phyloP scores from a whole-genome alignment of 768 basidiomycete genomes.

The Naganishia friedmannii region DNA sequence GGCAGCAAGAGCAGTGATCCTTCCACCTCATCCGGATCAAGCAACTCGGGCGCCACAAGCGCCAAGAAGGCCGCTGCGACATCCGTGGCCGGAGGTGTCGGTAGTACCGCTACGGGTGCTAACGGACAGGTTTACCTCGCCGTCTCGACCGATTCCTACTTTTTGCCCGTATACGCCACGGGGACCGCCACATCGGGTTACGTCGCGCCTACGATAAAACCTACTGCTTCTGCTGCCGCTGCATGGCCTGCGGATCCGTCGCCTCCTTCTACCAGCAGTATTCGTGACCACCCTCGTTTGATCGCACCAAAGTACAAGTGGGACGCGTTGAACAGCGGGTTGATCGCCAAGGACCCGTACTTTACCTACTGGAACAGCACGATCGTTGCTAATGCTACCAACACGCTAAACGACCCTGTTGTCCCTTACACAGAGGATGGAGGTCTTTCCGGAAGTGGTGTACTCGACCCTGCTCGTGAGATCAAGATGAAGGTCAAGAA shows the following conservation, averaged over 20 bases:
- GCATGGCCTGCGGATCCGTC: slow-evolving; percentile 81
- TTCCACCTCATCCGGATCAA: slow-evolving; percentile 34
- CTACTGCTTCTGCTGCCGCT: slow-evolving; percentile 40
- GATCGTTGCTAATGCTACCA: slow-evolving; percentile 78
- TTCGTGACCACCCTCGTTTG: slow-evolving; percentile 78
- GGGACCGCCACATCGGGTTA: slow-evolving; percentile 62
- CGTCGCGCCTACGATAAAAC: slow-evolving; percentile 55
- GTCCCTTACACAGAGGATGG: slow-evolving; percentile 78
- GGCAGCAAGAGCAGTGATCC: slow-evolving; percentile 54
- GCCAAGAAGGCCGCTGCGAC: slow-evolving; percentile 52
- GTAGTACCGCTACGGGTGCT: slow-evolving; percentile 42
- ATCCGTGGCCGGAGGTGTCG: slow-evolving; percentile 34
- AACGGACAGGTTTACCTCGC: slow-evolving; percentile 57
- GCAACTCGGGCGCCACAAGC: slow-evolving; percentile 33
- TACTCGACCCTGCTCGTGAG: slow-evolving; percentile 83
- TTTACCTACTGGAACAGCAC: slow-evolving; percentile 82
- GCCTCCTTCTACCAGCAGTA: slow-evolving; percentile 64
- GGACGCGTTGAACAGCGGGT: slow-evolving; percentile 65
- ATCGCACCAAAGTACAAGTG: slow-evolving; percentile 91
- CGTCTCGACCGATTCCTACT: slow-evolving; percentile 73
- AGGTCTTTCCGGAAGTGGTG: slow-evolving; percentile 66
- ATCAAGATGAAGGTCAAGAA: slow-evolving; percentile 90
- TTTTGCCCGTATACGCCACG: slow-evolving; percentile 81
- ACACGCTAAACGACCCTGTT: slow-evolving; percentile 58
- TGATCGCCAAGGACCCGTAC: slow-evolving; percentile 82